A percentile compares a stretch with the other conserved stretches of the same genome.
Evolutionary conservation across 192 early-diverging fungal species (phyloP).

Genomic region (Backusella parvicylindrica): DNA sequence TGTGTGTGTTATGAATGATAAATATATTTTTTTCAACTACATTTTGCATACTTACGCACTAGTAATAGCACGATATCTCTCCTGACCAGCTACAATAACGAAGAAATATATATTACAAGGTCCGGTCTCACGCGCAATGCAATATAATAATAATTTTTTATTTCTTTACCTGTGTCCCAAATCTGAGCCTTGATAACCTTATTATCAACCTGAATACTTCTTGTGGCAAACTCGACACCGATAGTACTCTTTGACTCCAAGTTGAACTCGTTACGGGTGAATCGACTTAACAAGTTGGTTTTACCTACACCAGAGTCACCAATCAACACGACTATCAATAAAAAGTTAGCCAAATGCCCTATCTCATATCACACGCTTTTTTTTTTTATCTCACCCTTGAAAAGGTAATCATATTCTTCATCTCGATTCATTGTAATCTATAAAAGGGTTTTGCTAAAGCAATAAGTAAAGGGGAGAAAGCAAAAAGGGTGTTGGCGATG

Average conservation of each 20-base stretch:
- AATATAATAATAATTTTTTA: background rate
- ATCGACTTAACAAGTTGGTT: constrained; percentile 93
- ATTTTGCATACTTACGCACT: constrained; percentile 49
- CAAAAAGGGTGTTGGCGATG: background rate
- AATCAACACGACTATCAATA: constrained; percentile 73
- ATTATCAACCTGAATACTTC: constrained; percentile 91
- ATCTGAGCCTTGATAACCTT: constrained; percentile 99
- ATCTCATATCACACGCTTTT: too few relatives aligned
- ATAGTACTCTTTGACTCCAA: constrained; percentile 98
- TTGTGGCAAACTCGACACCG: constrained; percentile 96
- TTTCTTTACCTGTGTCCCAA: constrained; percentile 89
- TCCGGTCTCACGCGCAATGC: background rate
- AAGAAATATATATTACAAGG: background rate
- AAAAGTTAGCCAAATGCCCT: too few relatives aligned
- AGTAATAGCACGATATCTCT: constrained; percentile 85
- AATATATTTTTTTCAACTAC: background rate
- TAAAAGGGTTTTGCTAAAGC: background rate
- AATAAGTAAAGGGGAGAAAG: background rate
- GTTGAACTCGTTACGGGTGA: constrained; percentile 97
- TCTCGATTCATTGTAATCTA: constrained; percentile 6
- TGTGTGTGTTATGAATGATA: constrained; percentile 36
- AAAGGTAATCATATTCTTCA: constrained; percentile 17
- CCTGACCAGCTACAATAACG: constrained; percentile 51
- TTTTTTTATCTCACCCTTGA: constrained; percentile 14
- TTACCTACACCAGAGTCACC: constrained; percentile 97